Evolutionary conservation across 139 green algal genomes (phyloP).

Genomic region (Eudorina sp.): DNA sequence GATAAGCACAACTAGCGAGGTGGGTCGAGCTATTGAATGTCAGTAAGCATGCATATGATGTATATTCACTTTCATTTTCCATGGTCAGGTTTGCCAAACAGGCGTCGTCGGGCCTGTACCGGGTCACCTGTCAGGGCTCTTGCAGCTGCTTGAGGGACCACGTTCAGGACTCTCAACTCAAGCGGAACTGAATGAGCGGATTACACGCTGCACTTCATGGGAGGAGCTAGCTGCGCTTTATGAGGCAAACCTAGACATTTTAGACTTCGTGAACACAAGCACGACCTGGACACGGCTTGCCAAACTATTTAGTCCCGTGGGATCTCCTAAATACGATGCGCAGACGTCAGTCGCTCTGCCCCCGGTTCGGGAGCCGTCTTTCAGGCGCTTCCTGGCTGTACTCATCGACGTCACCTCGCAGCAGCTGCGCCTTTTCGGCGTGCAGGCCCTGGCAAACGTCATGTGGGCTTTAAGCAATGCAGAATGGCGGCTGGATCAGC

Average conservation of each 20-base stretch:
- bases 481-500: conserved; percentile 32
- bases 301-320: not conserved
- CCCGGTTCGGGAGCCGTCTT: not conserved
- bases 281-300: conserved; percentile 29
- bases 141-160: not conserved
- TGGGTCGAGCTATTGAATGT: not conserved
- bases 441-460: conserved; percentile 35
- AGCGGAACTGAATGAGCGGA: not conserved
- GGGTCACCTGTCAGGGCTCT: conserved; percentile 13
- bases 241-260: not conserved
- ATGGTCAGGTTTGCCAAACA: conserved; percentile 8
- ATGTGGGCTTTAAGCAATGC: conserved; percentile 43
- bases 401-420: conserved; percentile 6
- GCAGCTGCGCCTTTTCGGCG: conserved; percentile 15
- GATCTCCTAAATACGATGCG: no score
- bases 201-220: not conserved
- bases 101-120: not conserved
- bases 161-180: not conserved
- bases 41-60: not conserved
- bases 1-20: conserved; percentile 5
- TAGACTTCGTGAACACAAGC: conserved; percentile 42
- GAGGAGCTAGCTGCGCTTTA: conserved; percentile 18
- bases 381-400: conserved; percentile 12
- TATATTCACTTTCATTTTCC: not conserved
- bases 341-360: not conserved